Conservation (phyloP, 805 yeast species). For the Wickerhamomyces bovis region DNA sequence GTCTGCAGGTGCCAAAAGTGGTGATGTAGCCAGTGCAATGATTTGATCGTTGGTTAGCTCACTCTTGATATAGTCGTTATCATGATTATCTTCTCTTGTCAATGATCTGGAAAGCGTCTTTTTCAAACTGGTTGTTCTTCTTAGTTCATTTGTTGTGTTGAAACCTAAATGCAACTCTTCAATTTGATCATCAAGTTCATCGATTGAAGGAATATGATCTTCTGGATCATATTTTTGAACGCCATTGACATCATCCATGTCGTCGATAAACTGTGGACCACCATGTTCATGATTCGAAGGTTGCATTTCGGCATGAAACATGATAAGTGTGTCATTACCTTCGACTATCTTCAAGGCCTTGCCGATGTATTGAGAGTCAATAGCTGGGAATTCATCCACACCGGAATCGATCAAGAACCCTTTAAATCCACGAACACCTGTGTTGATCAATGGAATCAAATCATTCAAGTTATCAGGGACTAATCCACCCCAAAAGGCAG, state of each 20-base stretch:
- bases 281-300: constrained; percentile 32
- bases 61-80: constrained; percentile 2
- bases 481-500: constrained; percentile 95
- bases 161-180: constrained; percentile 20
- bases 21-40: constrained; percentile 48
- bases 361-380: constrained; percentile 56
- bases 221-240: constrained; percentile 2
- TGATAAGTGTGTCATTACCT: constrained; percentile 60
- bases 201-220: not conserved
- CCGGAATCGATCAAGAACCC: constrained; percentile 91
- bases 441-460: constrained; percentile 65
- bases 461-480: constrained; percentile 72
- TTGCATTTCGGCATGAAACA: constrained; percentile 94
- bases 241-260: not conserved
- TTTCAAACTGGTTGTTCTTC: constrained; percentile 4
- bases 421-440: constrained; percentile 92
- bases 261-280: constrained; percentile 19
- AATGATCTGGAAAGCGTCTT: constrained; percentile 3
- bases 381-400: constrained; percentile 93
- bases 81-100: constrained; percentile 3
- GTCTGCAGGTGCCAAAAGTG: constrained; percentile 50
- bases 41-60: constrained; percentile 46
- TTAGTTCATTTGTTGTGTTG: not conserved
- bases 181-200: constrained; percentile 16
- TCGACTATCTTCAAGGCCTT: constrained; percentile 60